These are phyloP conservation scores for Ustilago vetiveriae DNA, from an alignment of 1,284 basidiomycete genomes.

Conservation along the genomic window DNA sequence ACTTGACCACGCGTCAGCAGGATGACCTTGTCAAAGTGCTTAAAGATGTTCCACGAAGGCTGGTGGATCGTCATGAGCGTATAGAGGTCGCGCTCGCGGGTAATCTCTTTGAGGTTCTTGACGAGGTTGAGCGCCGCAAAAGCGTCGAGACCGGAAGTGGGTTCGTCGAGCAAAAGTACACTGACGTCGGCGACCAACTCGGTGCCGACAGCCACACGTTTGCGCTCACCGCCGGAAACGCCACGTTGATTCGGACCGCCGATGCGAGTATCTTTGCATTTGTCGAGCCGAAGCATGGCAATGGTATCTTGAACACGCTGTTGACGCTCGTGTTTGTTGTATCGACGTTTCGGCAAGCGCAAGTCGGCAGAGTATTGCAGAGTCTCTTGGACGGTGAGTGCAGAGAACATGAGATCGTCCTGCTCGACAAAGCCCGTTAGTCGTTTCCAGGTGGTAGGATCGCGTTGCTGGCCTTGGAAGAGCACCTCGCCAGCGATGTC, in stretches of 20 bases:
- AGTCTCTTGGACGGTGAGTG: conserved; percentile 52
- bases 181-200: conserved; percentile 46
- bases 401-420: conserved; percentile 52
- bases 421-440: conserved; percentile 56
- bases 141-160: conserved; percentile 51
- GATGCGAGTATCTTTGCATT: conserved; percentile 45
- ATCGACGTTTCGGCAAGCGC: conserved; percentile 32
- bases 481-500: conserved; percentile 42
- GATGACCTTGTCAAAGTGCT: conserved; percentile 48
- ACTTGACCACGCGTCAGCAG: conserved; percentile 45
- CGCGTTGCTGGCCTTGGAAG: conserved; percentile 41
- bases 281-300: conserved; percentile 50
- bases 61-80: conserved; percentile 58
- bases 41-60: conserved; percentile 55
- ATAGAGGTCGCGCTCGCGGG: conserved; percentile 32
- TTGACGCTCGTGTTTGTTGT: conserved; percentile 36
- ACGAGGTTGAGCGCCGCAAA: conserved; percentile 47
- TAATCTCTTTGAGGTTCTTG: conserved; percentile 46
- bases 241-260: conserved; percentile 47
- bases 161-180: conserved; percentile 54
- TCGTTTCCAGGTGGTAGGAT: conserved; percentile 54
- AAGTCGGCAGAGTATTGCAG: conserved; percentile 54
- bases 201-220: conserved; percentile 45
- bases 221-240: conserved; percentile 54
- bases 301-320: conserved; percentile 51